phyloP scores from a whole-genome alignment of 805 yeast genomes.

The Scheffersomyces ergatensis region DNA sequence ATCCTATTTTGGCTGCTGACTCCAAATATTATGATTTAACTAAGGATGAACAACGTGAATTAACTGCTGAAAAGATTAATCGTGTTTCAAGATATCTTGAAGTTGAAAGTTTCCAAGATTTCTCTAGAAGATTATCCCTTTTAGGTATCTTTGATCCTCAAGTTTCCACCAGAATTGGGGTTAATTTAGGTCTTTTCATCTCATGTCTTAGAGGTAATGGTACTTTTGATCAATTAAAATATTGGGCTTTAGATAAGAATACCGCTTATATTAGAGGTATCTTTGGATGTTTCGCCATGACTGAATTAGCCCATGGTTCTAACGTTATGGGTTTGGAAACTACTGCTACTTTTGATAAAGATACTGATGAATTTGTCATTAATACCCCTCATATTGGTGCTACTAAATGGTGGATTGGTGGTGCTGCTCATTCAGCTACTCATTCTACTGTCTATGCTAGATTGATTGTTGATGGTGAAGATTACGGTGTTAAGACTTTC shows the following conservation, averaged over 20 bases:
- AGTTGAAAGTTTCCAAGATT: constrained; percentile 40
- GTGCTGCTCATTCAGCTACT: constrained; percentile 48
- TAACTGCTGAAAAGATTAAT: constrained; percentile 59
- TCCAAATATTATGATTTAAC: constrained; percentile 56
- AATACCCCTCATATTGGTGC: constrained; percentile 49
- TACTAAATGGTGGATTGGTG: constrained; percentile 52
- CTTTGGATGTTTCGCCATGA: constrained; percentile 62
- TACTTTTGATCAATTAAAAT: constrained; percentile 75
- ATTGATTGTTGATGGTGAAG: constrained; percentile 41
- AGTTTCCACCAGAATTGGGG: constrained; percentile 78
- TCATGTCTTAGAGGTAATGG: constrained; percentile 85
- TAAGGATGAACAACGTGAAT: constrained; percentile 56
- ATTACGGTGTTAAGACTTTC: constrained; percentile 46
- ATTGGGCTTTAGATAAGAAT: constrained; percentile 77
- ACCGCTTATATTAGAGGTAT: constrained; percentile 57
- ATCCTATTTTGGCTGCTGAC: constrained; percentile 59
- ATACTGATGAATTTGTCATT: constrained; percentile 40
- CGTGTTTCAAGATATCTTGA: constrained; percentile 64
- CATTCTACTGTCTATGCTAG: constrained; percentile 41
- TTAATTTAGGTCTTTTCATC: constrained; percentile 82
- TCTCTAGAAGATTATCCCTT: constrained; percentile 58
- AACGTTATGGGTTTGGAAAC: constrained; percentile 61
- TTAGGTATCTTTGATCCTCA: constrained; percentile 74
- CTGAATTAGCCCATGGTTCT: constrained; percentile 65
- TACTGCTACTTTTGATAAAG: constrained; percentile 42